Evolutionary conservation across 2,329 filamentous ascomycete genomes (phyloP).

Genomic region (Thielaviopsis populi): DNA sequence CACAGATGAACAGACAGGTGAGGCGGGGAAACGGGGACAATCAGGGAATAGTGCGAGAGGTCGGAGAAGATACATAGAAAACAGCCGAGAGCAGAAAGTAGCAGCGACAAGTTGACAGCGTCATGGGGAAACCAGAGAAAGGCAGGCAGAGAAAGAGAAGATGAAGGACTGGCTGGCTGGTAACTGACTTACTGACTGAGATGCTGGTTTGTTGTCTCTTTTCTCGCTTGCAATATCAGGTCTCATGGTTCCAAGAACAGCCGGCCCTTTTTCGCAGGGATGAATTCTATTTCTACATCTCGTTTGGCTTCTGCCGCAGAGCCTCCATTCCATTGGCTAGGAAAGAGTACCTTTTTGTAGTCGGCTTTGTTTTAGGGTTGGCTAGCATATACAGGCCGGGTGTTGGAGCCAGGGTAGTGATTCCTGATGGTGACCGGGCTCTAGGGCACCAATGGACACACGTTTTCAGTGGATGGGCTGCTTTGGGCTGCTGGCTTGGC

Average conservation of each 20-base stretch:
- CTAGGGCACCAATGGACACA: too few species aligned
- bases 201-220: neutral
- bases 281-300: neutral
- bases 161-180: neutral
- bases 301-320: slow-evolving; percentile 1
- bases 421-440: too few species aligned
- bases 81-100: neutral
- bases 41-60: neutral
- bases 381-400: neutral
- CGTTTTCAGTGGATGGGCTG: too few species aligned
- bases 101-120: neutral
- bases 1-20: neutral
- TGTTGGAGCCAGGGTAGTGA: too few species aligned
- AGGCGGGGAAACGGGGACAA: neutral
- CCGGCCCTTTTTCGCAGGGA: slow-evolving; percentile 2
- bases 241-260: neutral
- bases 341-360: neutral
- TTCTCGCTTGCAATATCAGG: neutral
- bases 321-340: neutral
- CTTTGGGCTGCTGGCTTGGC: too few species aligned
- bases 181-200: neutral
- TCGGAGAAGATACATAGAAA: neutral
- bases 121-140: neutral
- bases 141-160: neutral
- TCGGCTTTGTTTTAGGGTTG: neutral